Percentiles rank a stretch among this genome's conserved stretches.
Evolutionary conservation across 2,329 filamentous ascomycete genomes (phyloP).

Genomic region (Xylaria multiplex): DNA sequence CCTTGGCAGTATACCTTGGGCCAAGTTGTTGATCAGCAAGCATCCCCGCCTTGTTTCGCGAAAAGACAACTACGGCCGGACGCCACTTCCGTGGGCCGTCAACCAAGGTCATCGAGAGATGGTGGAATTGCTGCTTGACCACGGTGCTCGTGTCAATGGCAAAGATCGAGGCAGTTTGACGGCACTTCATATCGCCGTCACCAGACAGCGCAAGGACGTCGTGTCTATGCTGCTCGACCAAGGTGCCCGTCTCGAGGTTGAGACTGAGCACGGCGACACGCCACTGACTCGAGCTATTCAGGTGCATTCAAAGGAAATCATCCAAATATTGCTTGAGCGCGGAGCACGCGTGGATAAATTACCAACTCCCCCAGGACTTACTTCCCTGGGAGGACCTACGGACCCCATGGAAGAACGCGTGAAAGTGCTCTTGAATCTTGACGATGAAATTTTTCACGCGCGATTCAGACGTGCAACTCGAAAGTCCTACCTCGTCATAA

Average conservation of each 20-base stretch:
- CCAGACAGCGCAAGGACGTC: constrained; percentile 2
- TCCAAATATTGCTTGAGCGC: constrained; percentile 10
- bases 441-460: constrained; percentile 4
- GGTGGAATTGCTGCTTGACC: constrained; percentile 24
- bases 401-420: not conserved
- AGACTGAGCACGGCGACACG: constrained; percentile 7
- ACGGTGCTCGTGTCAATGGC: constrained; percentile 9
- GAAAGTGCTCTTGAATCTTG: constrained; percentile 7
- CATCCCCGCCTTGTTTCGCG: constrained; percentile 10
- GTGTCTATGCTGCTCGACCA: constrained; percentile 12
- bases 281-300: constrained; percentile 19
- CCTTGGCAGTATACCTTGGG: constrained; percentile 17
- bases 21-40: constrained; percentile 15
- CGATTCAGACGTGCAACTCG: not conserved
- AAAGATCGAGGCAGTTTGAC: constrained; percentile 17
- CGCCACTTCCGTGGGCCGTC: constrained; percentile 16
- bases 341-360: constrained; percentile 18
- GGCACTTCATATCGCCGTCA: constrained; percentile 20
- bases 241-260: not conserved
- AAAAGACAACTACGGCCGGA: not conserved
- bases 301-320: constrained; percentile 11
- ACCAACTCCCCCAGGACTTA: constrained; percentile 5
- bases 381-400: not conserved
- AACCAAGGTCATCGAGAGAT: constrained; percentile 14
- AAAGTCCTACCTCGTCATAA: not conserved